These are phyloP conservation scores for Coniochaeta sp. DNA, from an alignment of 2,329 filamentous ascomycete genomes.

Conservation along the genomic window DNA sequence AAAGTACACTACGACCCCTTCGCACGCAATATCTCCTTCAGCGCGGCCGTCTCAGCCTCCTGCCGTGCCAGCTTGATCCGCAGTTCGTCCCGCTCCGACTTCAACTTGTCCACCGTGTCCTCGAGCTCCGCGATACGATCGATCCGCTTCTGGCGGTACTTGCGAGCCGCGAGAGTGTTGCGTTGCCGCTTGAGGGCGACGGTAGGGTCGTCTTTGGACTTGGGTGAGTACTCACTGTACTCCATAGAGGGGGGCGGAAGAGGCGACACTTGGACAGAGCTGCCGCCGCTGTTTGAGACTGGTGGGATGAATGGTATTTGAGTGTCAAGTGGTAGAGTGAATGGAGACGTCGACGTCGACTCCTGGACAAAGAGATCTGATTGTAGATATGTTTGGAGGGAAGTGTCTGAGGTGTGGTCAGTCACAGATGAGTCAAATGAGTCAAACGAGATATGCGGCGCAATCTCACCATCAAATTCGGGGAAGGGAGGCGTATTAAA, in stretches of 20 bases:
- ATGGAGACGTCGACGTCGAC: neutral
- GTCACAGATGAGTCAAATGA: neutral
- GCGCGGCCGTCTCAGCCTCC: constrained; percentile 50
- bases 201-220: constrained; percentile 13
- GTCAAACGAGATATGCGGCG: neutral
- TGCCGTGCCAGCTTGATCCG: constrained; percentile 46
- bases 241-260: neutral
- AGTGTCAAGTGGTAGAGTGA: neutral
- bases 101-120: constrained; percentile 40
- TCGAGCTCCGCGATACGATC: constrained; percentile 52
- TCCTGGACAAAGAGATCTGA: neutral
- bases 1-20: neutral
- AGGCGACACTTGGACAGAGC: neutral
- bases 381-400: neutral
- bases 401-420: neutral
- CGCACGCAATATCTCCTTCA: constrained; percentile 33
- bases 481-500: neutral
- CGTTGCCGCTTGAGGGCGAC: constrained; percentile 42
- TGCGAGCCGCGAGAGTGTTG: constrained; percentile 55
- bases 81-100: constrained; percentile 48
- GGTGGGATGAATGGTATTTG: neutral
- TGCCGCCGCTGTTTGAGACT: neutral
- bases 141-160: constrained; percentile 56
- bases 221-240: neutral
- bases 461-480: neutral